A percentile compares a stretch with the other conserved stretches of the same genome.
Evolutionary conservation across 2,329 filamentous ascomycete species (phyloP).

Genomic region (Pseudogymnoascus sp.): DNA sequence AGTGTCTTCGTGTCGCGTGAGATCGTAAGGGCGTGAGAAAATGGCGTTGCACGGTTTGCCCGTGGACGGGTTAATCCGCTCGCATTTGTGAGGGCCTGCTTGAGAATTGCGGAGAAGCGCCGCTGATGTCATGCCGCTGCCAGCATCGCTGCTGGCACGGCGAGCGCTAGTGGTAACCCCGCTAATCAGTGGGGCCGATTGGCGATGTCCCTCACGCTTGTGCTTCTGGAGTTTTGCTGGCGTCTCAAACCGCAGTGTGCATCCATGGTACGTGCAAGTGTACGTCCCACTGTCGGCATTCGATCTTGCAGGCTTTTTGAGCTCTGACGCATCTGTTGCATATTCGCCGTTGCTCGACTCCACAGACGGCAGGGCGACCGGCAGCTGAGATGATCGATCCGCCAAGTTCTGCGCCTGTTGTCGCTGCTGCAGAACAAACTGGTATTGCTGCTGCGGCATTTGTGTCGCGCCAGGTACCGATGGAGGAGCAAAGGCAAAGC

Average conservation of each 20-base stretch:
- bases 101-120: slow-evolving; percentile 69
- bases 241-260: slow-evolving; percentile 79
- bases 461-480: slow-evolving; percentile 25
- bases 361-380: slow-evolving; percentile 32
- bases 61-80: slow-evolving; percentile 88
- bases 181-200: slow-evolving; percentile 50
- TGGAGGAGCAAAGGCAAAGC: slow-evolving; percentile 41
- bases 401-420: slow-evolving; percentile 22
- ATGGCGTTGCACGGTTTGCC: slow-evolving; percentile 91
- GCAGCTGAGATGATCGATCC: slow-evolving; percentile 24
- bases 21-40: slow-evolving; percentile 92
- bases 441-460: slow-evolving; percentile 27
- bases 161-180: slow-evolving; percentile 20
- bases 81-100: slow-evolving; percentile 86
- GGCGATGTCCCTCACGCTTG: slow-evolving; percentile 86
- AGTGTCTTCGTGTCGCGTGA: slow-evolving; percentile 93
- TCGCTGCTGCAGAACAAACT: slow-evolving; percentile 24
- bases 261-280: slow-evolving; percentile 92
- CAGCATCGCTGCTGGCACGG: slow-evolving; percentile 19
- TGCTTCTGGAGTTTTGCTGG: slow-evolving; percentile 85
- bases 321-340: slow-evolving; percentile 25
- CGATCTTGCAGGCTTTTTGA: slow-evolving; percentile 50
- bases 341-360: slow-evolving; percentile 34
- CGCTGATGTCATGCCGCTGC: slow-evolving; percentile 40
- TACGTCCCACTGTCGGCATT: slow-evolving; percentile 80